A percentile compares a stretch with the other conserved stretches of the same genome.
Conservation (phyloP, 139 green algal species). For the Volvox africanus region DNA sequence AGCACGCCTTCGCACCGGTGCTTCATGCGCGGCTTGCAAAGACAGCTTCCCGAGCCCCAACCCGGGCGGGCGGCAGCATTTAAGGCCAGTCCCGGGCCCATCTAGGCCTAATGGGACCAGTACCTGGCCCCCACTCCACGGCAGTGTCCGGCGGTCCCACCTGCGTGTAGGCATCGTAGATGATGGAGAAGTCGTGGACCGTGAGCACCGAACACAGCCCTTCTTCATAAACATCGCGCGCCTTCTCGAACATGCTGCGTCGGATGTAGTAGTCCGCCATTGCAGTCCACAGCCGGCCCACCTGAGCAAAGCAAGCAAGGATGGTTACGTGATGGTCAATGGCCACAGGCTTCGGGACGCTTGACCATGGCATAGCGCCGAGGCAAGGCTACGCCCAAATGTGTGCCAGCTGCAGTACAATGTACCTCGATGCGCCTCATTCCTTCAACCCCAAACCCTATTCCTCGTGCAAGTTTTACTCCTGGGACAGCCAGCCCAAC, state of each 20-base stretch:
- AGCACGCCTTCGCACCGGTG: too few species aligned
- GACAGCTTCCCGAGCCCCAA: too few species aligned
- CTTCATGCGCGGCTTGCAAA: too few species aligned
- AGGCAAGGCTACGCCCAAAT: background rate
- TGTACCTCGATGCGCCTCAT: too few species aligned
- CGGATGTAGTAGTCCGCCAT: slow-evolving; percentile 99
- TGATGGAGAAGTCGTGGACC: slow-evolving; percentile 94
- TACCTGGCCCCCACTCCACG: too few species aligned
- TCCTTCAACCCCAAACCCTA: too few species aligned
- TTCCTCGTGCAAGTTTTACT: too few species aligned
- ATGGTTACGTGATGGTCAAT: background rate
- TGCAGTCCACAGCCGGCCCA: slow-evolving; percentile 95
- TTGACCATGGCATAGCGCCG: background rate
- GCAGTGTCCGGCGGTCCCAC: background rate
- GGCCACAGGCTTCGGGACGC: background rate
- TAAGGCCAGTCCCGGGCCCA: too few species aligned
- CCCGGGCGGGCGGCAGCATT: too few species aligned
- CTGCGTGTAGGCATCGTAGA: slow-evolving; percentile 97
- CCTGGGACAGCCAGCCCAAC: too few species aligned
- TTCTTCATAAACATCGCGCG: slow-evolving; percentile 98
- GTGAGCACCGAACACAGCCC: slow-evolving; percentile 88
- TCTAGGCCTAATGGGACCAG: too few species aligned
- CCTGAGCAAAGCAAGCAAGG: slow-evolving; percentile 56
- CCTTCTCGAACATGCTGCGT: slow-evolving; percentile 93
- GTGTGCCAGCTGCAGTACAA: too few species aligned